Percentiles rank a stretch among this genome's conserved stretches.
Conservation (phyloP, 768 basidiomycete species). For the Neoboletus magnificus region DNA sequence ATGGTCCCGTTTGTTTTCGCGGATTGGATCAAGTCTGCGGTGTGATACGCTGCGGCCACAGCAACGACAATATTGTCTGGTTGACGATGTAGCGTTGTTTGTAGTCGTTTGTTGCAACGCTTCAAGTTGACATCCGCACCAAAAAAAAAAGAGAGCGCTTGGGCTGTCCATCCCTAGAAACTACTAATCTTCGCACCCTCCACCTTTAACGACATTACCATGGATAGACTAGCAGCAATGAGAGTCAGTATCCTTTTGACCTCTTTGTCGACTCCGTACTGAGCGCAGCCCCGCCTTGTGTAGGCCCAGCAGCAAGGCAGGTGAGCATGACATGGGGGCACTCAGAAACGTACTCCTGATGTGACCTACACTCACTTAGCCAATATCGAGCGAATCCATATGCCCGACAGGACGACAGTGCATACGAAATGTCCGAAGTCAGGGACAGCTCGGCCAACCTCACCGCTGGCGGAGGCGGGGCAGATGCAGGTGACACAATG, state of each 20-base stretch:
- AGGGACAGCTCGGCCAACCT: slow-evolving; percentile 55
- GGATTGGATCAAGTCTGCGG: too few species aligned
- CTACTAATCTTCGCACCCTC: slow-evolving; percentile 8
- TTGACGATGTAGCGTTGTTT: slow-evolving; percentile 10
- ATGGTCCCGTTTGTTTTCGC: too few species aligned
- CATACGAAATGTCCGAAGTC: slow-evolving; percentile 73
- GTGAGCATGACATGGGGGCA: slow-evolving; percentile 39
- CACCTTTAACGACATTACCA: slow-evolving; percentile 54
- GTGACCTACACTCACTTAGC: slow-evolving; percentile 16
- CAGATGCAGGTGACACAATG: slow-evolving; percentile 58
- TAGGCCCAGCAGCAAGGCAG: slow-evolving; percentile 71
- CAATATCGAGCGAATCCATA: slow-evolving; percentile 56
- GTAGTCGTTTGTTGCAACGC: slow-evolving; percentile 13
- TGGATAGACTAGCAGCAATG: slow-evolving; percentile 89
- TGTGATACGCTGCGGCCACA: background rate
- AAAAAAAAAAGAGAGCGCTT: background rate
- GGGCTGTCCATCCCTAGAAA: background rate
- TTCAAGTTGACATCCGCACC: background rate
- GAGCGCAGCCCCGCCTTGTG: background rate
- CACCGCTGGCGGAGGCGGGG: slow-evolving; percentile 32
- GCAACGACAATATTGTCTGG: background rate
- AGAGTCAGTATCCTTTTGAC: slow-evolving; percentile 46
- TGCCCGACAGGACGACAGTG: slow-evolving; percentile 54
- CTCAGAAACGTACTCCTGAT: background rate
- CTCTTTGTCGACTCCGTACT: background rate